Conservation (phyloP, 352 stramenopile genomes). For the Globisporangium echinulatum region DNA sequence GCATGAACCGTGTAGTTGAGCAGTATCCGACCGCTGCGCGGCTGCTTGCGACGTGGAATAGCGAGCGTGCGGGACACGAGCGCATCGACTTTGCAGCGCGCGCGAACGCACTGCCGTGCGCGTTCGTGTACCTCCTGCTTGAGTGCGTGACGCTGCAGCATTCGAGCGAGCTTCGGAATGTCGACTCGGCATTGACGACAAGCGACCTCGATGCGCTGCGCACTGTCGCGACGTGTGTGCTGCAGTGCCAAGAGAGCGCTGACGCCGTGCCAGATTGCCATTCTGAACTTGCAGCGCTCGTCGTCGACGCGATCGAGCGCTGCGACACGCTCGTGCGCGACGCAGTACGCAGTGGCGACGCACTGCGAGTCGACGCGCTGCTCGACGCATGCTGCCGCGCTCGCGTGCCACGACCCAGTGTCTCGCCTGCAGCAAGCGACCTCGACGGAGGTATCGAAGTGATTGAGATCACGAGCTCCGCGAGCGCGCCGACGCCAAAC, state of each 20-base stretch:
- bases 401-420: not conserved
- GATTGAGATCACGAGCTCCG: conserved; percentile 1
- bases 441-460: not conserved
- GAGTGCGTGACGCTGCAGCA: conserved; percentile 16
- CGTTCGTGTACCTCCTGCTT: conserved; percentile 39
- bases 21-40: conserved; percentile 11
- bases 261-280: not conserved
- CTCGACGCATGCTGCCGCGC: not conserved
- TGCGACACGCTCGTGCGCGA: not conserved
- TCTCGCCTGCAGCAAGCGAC: not conserved
- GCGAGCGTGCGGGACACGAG: conserved; percentile 2
- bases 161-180: no score
- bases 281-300: not conserved
- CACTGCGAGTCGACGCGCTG: not conserved
- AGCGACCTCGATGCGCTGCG: not conserved
- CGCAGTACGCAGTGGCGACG: not conserved
- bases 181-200: not conserved
- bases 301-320: not conserved
- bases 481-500: not conserved
- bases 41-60: conserved; percentile 25
- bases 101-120: conserved; percentile 23
- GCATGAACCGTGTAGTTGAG: conserved; percentile 9
- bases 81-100: conserved; percentile 34
- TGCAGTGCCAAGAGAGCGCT: not conserved
- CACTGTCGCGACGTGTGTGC: not conserved